Percentiles rank a stretch among this genome's conserved stretches.
Conservation (phyloP, 2,329 filamentous ascomycete genomes). For the Pleoardoris graminearum region DNA sequence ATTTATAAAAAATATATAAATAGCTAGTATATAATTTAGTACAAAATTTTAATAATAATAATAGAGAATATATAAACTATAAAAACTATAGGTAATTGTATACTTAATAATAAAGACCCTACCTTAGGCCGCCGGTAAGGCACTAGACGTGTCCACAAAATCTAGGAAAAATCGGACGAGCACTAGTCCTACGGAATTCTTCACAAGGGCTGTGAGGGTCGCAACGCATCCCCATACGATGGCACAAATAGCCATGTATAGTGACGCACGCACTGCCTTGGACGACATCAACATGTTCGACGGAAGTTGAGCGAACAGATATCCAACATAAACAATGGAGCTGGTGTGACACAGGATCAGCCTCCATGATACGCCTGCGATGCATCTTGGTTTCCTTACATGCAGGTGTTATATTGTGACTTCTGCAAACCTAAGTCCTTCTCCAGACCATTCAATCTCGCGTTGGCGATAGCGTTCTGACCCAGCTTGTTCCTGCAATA, state of each 20-base stretch:
- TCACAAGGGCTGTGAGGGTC: conserved; percentile 28
- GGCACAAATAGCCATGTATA: conserved; percentile 40
- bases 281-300: conserved; percentile 50
- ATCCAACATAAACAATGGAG: conserved; percentile 27
- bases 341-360: background rate
- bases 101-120: too few relatives aligned
- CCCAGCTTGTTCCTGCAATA: conserved; percentile 47
- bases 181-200: conserved; percentile 36
- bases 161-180: conserved; percentile 35
- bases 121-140: too few relatives aligned
- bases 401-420: conserved; percentile 52
- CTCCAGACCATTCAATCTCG: conserved; percentile 64
- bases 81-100: too few relatives aligned
- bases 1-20: too few relatives aligned
- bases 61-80: too few relatives aligned
- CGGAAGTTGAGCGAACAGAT: conserved; percentile 41
- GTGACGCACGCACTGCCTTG: conserved; percentile 31
- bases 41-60: too few relatives aligned
- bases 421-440: conserved; percentile 47
- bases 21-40: too few relatives aligned
- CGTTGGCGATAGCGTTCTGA: conserved; percentile 67
- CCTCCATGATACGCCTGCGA: too few relatives aligned
- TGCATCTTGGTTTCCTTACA: conserved; percentile 21
- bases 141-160: too few relatives aligned
- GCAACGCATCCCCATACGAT: conserved; percentile 39